phyloP scores from a whole-genome alignment of 495 filamentous ascomycete genomes.

The Aspergillus campestris region DNA sequence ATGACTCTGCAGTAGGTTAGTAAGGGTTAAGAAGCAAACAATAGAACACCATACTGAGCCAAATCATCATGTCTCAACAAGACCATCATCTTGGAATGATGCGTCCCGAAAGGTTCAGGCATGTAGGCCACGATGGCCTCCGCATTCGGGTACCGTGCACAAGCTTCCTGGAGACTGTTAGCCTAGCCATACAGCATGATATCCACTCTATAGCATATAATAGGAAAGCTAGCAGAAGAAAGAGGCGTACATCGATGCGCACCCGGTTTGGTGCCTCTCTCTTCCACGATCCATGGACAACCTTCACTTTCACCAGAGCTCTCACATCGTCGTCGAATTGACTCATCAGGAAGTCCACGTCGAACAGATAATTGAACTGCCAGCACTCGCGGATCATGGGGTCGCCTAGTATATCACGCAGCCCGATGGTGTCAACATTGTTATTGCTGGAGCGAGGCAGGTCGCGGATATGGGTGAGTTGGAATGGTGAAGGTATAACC shows the following conservation, averaged over 20 bases:
- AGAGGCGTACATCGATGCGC: conserved; percentile 48
- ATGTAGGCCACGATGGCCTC: conserved; percentile 67
- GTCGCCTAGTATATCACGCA: conserved; percentile 70
- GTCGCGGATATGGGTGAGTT: conserved; percentile 63
- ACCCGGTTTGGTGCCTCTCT: conserved; percentile 54
- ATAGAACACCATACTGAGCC: conserved; percentile 46
- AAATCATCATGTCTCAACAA: conserved; percentile 67
- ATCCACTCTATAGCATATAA: neutral
- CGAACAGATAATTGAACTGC: conserved; percentile 84
- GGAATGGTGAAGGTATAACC: conserved; percentile 56
- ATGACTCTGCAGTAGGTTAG: conserved; percentile 41
- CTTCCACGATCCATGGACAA: conserved; percentile 88
- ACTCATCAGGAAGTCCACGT: conserved; percentile 66
- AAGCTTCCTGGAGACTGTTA: conserved; percentile 39
- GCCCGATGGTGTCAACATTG: conserved; percentile 60
- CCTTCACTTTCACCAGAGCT: conserved; percentile 54
- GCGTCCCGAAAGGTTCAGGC: conserved; percentile 81
- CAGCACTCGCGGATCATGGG: conserved; percentile 79
- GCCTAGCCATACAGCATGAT: conserved; percentile 1
- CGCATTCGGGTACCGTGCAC: conserved; percentile 57
- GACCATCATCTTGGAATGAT: conserved; percentile 83
- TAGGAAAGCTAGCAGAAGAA: neutral
- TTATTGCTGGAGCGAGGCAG: conserved; percentile 39
- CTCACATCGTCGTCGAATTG: conserved; percentile 65
- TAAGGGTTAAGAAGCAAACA: neutral